Conservation (phyloP, 768 basidiomycete genomes). For the Favolaschia claudopus region DNA sequence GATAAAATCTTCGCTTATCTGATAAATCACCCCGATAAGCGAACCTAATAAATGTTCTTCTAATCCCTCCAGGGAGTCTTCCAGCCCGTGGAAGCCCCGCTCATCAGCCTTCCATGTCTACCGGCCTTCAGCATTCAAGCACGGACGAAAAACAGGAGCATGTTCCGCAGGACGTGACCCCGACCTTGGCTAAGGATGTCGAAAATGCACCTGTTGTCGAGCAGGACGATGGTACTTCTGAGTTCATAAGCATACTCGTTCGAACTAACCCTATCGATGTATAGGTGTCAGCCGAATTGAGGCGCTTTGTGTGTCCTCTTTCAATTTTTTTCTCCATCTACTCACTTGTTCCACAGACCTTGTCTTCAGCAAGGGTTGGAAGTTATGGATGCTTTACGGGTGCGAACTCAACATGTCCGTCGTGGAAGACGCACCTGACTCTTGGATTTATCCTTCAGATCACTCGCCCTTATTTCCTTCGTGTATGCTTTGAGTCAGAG, state of each 20-base stretch:
- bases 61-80: neutral
- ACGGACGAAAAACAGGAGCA: neutral
- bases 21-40: neutral
- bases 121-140: conserved; percentile 1
- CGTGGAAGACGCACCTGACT: neutral
- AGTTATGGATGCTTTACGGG: conserved; percentile 16
- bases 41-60: neutral
- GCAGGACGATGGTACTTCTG: conserved; percentile 10
- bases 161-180: neutral
- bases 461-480: conserved; percentile 6
- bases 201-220: conserved; percentile 1
- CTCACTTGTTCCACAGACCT: neutral
- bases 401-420: neutral
- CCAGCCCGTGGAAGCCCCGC: too few relatives aligned
- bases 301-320: conserved; percentile 31
- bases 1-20: neutral
- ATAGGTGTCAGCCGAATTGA: conserved; percentile 15
- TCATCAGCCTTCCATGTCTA: neutral
- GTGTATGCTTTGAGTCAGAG: conserved; percentile 10
- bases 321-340: neutral
- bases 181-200: neutral
- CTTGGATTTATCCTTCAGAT: neutral
- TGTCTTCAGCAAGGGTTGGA: conserved; percentile 13
- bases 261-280: too few relatives aligned
- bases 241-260: too few relatives aligned